Percentiles rank a stretch among this genome's conserved stretches.
phyloP scores from a whole-genome alignment of 108 stramenopile species.

The Discostella stelligeroides region DNA sequence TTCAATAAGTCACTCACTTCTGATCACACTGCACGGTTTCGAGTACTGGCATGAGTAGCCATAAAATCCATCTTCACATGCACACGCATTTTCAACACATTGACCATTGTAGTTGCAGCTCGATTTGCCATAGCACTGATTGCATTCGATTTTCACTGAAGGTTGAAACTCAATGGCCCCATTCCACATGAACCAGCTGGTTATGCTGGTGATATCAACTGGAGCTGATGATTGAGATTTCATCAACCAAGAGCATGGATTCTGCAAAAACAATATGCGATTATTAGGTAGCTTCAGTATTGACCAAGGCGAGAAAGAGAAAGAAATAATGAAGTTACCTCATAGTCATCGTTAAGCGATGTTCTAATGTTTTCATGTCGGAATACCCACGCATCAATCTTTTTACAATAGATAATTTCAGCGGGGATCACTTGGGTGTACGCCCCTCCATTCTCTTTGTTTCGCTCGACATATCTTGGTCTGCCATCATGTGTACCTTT shows the following conservation, averaged over 20 bases:
- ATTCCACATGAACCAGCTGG: conserved; percentile 34
- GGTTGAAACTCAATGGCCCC: conserved; percentile 12
- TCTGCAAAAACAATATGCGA: background rate
- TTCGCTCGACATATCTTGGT: conserved; percentile 32
- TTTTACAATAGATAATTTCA: conserved; percentile 40
- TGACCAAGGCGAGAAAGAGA: too few species aligned
- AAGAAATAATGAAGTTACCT: too few species aligned
- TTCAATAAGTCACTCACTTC: conserved; percentile 8
- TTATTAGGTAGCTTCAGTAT: too few species aligned
- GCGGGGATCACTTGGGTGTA: conserved; percentile 16
- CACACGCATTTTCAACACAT: conserved; percentile 15
- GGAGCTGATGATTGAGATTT: conserved; percentile 15
- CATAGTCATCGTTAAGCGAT: background rate
- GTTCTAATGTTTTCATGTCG: conserved; percentile 18
- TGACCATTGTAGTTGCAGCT: conserved; percentile 35
- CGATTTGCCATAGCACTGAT: conserved; percentile 6
- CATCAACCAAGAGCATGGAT: conserved; percentile 26
- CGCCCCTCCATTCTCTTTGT: conserved; percentile 26
- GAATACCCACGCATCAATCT: conserved; percentile 26
- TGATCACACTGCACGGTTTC: conserved; percentile 17
- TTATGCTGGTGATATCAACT: conserved; percentile 29
- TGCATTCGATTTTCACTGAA: conserved; percentile 4
- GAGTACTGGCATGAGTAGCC: conserved; percentile 18
- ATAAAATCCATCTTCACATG: conserved; percentile 7
- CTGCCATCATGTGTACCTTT: conserved; percentile 1